Percentiles rank a stretch among this genome's conserved stretches.
Conservation (phyloP, 805 yeast genomes). For the Tetrapisispora taiwanensis region DNA sequence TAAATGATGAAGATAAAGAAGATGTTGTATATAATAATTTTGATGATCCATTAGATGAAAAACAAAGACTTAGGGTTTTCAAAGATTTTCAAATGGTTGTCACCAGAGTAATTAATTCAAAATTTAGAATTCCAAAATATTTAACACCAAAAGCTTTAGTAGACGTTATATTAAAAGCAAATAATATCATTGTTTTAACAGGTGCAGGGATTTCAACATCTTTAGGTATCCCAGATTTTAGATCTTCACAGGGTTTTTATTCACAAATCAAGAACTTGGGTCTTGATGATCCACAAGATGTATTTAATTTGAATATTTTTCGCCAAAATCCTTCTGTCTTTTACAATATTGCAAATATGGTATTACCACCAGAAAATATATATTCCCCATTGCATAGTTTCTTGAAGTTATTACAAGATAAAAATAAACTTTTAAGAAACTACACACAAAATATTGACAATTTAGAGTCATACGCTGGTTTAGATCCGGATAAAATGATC, state of each 20-base stretch:
- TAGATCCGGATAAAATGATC: slow-evolving; percentile 52
- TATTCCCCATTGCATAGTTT: slow-evolving; percentile 77
- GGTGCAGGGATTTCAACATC: slow-evolving; percentile 93
- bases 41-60: slow-evolving; percentile 34
- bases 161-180: slow-evolving; percentile 42
- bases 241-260: slow-evolving; percentile 82
- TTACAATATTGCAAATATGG: slow-evolving; percentile 77
- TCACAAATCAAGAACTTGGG: slow-evolving; percentile 58
- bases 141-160: slow-evolving; percentile 50
- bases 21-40: slow-evolving; percentile 16
- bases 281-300: slow-evolving; percentile 81
- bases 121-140: slow-evolving; percentile 46
- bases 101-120: slow-evolving; percentile 45
- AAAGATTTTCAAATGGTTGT: slow-evolving; percentile 53
- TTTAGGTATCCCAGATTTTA: slow-evolving; percentile 83
- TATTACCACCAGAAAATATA: slow-evolving; percentile 59
- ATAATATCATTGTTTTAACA: slow-evolving; percentile 61
- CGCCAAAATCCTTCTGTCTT: slow-evolving; percentile 68
- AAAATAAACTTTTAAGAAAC: slow-evolving; percentile 67
- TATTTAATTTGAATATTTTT: slow-evolving; percentile 66
- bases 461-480: slow-evolving; percentile 72
- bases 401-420: slow-evolving; percentile 60
- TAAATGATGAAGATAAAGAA: slow-evolving; percentile 7
- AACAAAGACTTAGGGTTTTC: slow-evolving; percentile 38
- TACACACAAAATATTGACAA: slow-evolving; percentile 91